Percentiles rank a stretch among this genome's conserved stretches.
These are phyloP conservation scores for Wallacemonas sp. DNA, from an alignment of 208 protist species.

Conservation along the genomic window DNA sequence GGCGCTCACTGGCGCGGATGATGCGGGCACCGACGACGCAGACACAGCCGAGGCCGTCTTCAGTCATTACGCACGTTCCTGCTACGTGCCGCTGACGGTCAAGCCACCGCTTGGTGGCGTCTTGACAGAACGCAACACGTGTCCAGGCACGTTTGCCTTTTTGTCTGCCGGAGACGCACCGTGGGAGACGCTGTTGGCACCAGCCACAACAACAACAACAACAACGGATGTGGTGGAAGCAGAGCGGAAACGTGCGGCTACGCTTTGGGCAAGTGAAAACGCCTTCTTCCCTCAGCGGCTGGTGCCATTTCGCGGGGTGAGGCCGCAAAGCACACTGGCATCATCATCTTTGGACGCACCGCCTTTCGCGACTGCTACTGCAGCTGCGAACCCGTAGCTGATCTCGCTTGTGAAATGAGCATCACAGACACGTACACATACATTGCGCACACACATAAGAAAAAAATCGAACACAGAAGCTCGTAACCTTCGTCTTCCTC, in stretches of 20 bases:
- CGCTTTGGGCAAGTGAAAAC: conserved; percentile 11
- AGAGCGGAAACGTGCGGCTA: neutral
- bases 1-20: neutral
- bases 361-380: too few species aligned
- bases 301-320: neutral
- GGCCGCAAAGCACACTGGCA: too few species aligned
- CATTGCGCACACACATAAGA: too few species aligned
- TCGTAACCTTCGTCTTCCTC: too few species aligned
- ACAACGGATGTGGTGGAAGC: neutral
- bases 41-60: neutral
- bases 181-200: conserved; percentile 5
- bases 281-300: neutral
- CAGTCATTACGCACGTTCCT: conserved; percentile 19
- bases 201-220: too few species aligned
- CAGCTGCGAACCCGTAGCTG: too few species aligned
- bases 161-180: conserved; percentile 19
- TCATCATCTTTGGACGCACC: too few species aligned
- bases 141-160: conserved; percentile 70
- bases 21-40: neutral
- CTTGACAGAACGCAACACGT: conserved; percentile 74
- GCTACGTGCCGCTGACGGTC: conserved; percentile 35
- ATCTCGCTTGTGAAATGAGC: too few species aligned
- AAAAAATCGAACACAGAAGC: too few species aligned
- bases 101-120: conserved; percentile 65
- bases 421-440: too few species aligned